These are phyloP conservation scores for Onygenales sp. DNA, from an alignment of 2,329 filamentous ascomycete species.

Conservation along the genomic window DNA sequence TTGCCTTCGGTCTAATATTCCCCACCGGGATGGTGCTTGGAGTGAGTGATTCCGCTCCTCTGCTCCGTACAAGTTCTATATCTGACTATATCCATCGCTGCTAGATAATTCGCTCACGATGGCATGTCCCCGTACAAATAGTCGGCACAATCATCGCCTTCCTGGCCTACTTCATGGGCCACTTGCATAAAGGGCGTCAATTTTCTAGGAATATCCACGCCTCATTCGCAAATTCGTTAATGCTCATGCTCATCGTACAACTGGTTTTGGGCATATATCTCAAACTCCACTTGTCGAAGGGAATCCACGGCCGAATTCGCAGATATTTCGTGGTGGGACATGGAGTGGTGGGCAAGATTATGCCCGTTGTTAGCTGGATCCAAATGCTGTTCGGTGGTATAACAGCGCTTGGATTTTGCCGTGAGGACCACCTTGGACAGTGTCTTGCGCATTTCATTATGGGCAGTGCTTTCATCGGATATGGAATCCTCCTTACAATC, in stretches of 20 bases:
- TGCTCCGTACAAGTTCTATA: not conserved
- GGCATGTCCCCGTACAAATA: constrained; percentile 86
- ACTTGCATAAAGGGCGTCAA: constrained; percentile 79
- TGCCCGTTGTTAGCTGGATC: constrained; percentile 79
- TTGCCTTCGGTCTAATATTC: constrained; percentile 86
- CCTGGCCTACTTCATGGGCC: constrained; percentile 81
- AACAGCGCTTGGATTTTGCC: constrained; percentile 83
- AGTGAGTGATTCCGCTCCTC: constrained; percentile 42
- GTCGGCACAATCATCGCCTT: constrained; percentile 66
- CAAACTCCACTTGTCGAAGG: constrained; percentile 77
- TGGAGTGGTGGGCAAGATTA: constrained; percentile 71
- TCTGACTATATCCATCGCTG: not conserved
- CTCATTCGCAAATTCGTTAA: constrained; percentile 68
- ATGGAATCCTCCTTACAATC: constrained; percentile 79
- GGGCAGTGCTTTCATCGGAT: constrained; percentile 92
- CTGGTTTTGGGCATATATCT: constrained; percentile 76
- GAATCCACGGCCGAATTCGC: constrained; percentile 69
- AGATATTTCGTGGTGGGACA: constrained; percentile 63
- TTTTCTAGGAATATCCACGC: constrained; percentile 76
- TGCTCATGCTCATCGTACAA: constrained; percentile 69
- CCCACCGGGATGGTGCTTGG: constrained; percentile 92
- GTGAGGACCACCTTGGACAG: constrained; percentile 81
- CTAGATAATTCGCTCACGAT: constrained; percentile 78
- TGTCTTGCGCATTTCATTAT: constrained; percentile 97
- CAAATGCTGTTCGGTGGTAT: constrained; percentile 97